Base-by-base conservation (phyloP, 345 rosid species). In the Eucalyptus erythrocorys region DNA sequence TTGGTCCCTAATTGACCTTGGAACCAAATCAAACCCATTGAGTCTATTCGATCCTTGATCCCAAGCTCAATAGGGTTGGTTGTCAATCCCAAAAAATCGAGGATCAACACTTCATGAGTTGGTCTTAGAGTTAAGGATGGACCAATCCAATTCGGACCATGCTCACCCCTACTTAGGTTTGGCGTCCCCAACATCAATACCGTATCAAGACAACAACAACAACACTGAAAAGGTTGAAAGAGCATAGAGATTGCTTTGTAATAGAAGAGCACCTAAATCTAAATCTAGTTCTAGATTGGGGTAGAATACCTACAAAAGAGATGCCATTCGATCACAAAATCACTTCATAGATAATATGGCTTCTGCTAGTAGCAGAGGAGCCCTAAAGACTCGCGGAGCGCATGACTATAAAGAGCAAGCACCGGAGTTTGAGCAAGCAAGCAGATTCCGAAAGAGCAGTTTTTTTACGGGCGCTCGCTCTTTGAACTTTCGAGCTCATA, bases 31-130 rank as follows among this genome's bases (percentile, higher is more conserved):
- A 3, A 50, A 50, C 53, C 0, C 0, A 50, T 50, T 15, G 3
- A 0, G 3, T 49, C 0, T 0, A 0, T 50, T 8, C 7, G 3
- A 50, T 50, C 53, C 2, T 50, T 0, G 3, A 1, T 50, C 1
- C 22, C 0, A 50, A 1, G 53, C 8, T 50, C 1, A 6, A 16
- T 50, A 50, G 0, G 6, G n/a, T n/a, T n/a, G n/a, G n/a, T n/a
- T n/a, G n/a, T n/a, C n/a, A n/a, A 2, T 50, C 22, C 22, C 0
- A 50, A 50, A n/a, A 50, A 50, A 50, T 50, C 1, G 22, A 50
- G 8, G 0, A 17, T 3, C 9, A 50, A 50, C 6, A 50, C 0
- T 50, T 22, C 6, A 1, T 1, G 8, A 4, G 1, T 50, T 50
- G 22, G 0, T 17, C 0, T 8, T 50, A 50, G 3, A 2, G 22